Base-by-base conservation (phyloP, 2,329 filamentous ascomycete genomes). In the Diaporthe helianthi region DNA sequence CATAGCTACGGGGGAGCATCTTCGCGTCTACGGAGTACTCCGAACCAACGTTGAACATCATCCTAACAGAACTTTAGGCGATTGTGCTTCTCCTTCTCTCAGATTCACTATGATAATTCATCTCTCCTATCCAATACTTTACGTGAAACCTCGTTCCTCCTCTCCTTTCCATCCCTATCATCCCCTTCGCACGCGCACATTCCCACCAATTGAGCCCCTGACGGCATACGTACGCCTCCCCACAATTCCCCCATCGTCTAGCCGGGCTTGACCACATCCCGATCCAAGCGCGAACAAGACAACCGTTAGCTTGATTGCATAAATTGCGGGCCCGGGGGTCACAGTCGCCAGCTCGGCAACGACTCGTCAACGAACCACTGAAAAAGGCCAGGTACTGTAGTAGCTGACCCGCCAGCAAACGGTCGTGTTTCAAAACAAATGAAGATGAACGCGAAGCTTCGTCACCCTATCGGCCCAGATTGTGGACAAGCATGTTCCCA, bases 351-450 rank as follows among this genome's bases (percentile, higher is more conserved):
- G 19, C 38, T 36, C 31, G 47, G 26, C 51, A 38, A 46, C 15
- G 64, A 55, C 55, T 46, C 38, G 55, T 22, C 55, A 61, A 44
- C 54, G 54, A 60, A 22, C 54, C 54, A 60, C 54, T 60, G 15
- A 31, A 46, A 22, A 31, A 22, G n/a, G 9, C 55, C 36, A 29
- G 55, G 55, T 38, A n/a, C n/a, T n/a, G n/a, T n/a, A n/a, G n/a
- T 17, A n/a, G 31, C 38, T 51, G 64, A 44, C 51, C 64, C 64
- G 41, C 47, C 51, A 47, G 19, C 26, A 55, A 36, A 55, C 51
- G 51, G 22, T 26, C 6, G 51, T 33, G 67, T 69, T 69, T 69
- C 67, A 69, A 60, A 69, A 66, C 67, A 69, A 69, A 66, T 69
- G 61, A 65, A 33, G 60, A 69, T 58, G 67, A 52, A 31, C 61